phyloP scores from a whole-genome alignment of 495 filamentous ascomycete species.

The Neurospora sp. region DNA sequence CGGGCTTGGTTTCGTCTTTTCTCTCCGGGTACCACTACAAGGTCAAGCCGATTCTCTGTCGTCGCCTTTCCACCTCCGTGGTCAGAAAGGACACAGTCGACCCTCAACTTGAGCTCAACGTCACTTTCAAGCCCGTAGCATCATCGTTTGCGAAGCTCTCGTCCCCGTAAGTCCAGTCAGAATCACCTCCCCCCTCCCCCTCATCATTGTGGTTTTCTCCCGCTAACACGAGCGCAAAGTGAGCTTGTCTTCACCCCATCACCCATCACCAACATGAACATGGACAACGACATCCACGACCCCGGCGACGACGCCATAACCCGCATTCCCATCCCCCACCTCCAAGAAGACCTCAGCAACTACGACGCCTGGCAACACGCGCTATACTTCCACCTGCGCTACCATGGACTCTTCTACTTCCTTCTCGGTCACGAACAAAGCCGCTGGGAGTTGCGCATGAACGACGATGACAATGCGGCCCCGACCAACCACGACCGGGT shows the following conservation, averaged over 20 bases:
- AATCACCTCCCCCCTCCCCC: neutral
- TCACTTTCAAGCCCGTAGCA: neutral
- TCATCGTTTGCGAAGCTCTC: neutral
- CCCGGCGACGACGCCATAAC: neutral
- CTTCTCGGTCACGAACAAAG: neutral
- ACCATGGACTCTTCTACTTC: neutral
- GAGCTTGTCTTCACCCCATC: neutral
- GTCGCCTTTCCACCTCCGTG: neutral
- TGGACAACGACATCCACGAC: neutral
- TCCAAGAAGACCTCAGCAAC: neutral
- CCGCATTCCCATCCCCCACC: neutral
- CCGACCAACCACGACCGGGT: neutral
- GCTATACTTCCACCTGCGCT: neutral
- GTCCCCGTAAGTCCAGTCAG: neutral
- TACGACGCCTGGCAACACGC: neutral
- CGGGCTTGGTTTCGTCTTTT: neutral
- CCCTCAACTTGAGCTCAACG: neutral
- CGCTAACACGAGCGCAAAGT: neutral
- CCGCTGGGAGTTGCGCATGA: neutral
- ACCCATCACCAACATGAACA: neutral
- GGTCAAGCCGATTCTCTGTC: neutral
- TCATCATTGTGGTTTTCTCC: fast-evolving
- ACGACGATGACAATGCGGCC: neutral
- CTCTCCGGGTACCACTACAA: neutral
- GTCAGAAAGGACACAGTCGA: neutral